Conservation (phyloP, 306 rosid genomes). For the Acacia confusa region DNA sequence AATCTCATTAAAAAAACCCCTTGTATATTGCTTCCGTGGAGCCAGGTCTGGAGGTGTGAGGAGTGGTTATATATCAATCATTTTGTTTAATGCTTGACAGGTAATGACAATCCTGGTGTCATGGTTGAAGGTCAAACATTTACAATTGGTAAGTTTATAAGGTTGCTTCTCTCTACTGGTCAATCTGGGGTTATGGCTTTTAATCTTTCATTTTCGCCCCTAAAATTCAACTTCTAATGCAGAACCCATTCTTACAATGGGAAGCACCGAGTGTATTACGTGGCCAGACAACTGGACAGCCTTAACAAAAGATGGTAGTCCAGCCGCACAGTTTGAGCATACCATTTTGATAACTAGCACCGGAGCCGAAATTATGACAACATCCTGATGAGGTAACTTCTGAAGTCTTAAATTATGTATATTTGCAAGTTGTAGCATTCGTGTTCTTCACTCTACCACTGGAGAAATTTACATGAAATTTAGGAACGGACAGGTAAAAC, state of each 20-base stretch:
- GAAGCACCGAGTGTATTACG: conserved; percentile 69
- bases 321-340: conserved; percentile 94
- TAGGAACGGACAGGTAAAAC: background rate
- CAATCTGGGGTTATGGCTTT: conserved; percentile 2
- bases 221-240: conserved; percentile 32
- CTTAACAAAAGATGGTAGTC: conserved; percentile 72
- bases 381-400: conserved; percentile 38
- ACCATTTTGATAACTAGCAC: conserved; percentile 82
- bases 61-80: background rate
- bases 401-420: background rate
- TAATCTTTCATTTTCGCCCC: conserved; percentile 23
- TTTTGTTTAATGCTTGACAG: conserved; percentile 43
- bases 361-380: conserved; percentile 89
- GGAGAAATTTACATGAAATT: background rate
- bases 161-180: background rate
- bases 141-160: conserved; percentile 77
- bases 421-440: background rate
- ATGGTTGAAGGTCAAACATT: conserved; percentile 98
- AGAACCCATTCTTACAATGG: conserved; percentile 94
- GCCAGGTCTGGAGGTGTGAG: conserved; percentile 5
- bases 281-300: conserved; percentile 98
- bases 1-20: background rate
- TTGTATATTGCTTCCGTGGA: background rate
- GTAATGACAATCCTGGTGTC: conserved; percentile 71
- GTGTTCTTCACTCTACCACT: background rate